Base-by-base conservation (phyloP, 768 basidiomycete genomes). In the Mrakia gelida region DNA sequence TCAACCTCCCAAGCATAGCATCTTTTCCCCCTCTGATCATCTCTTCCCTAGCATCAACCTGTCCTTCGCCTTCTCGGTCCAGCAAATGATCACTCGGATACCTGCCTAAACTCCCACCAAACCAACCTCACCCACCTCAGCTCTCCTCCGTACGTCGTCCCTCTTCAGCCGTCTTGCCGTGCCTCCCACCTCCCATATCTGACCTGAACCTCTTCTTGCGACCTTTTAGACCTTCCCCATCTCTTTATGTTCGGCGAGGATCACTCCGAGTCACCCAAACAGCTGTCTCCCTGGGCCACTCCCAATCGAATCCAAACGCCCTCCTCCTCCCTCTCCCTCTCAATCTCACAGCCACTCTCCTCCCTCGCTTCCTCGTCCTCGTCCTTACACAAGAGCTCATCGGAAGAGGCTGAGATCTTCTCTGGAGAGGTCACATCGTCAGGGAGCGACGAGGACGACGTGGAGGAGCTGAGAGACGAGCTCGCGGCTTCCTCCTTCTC, bases 191-290 rank as follows among this genome's bases (percentile, higher is more conserved):
- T 23, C 43, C 41, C 67, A 16, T 6, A 45, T 45, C 45, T 45
- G 45, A 10, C 45, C 15, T 10, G 34, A 10, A 41, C 18, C 41
- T n/a, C 38, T 41, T 10, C 41, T 10, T 26, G 23, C 13, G 38
- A 41, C 32, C 41, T 16, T 45, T 41, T 41, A 34, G 67, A 13
- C 34, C 67, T 38, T 21, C 18, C 67, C 26, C 18, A 16, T 43
- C 32, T 21, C 67, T n/a, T 41, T 30, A 54, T 81, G 81, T 81
- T 81, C 56, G 81, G 81, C 18, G 81, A 81, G 62, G 49, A 80
- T 28, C 26, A 28, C 28, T 81, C 81, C 73, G 80, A 81, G 63
- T 81, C 81, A 26, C 80, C 77, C 32, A 76, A 75, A 23, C 75
- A 61, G 28, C 75, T 80, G 23, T 81, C 81, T 49, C 78, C 78